Base-by-base conservation (phyloP, 2,329 filamentous ascomycete genomes). In the Trichoderma sp. region DNA sequence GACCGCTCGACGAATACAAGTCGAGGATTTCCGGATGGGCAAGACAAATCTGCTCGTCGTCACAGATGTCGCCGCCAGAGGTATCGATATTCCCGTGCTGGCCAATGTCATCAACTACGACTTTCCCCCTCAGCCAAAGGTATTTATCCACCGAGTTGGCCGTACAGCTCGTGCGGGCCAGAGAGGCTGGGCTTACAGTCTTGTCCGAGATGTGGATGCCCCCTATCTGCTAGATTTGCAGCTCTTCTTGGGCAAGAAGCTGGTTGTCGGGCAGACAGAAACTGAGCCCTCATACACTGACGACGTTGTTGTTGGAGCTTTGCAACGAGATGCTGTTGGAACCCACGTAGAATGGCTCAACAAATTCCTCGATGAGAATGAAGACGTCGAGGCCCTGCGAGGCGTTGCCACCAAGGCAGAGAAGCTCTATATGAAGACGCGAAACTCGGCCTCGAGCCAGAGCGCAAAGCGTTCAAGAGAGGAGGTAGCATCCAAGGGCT, bases 61-160 rank as follows among this genome's bases (percentile, higher is more conserved):
- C 53, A 99, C 95, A 1, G 95, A 99, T 77, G 93, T 99, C 64
- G 95, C 95, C 15, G 95, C 95, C 25, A 87, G 95, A 84, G 94
- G 95, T 88, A 96, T 99, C 70, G 95, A 99, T 87, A 97, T 99
- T 72, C 95, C 95, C 0, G 87, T 97, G 56, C 85, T 99, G 39
- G 94, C 93, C 67, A 98, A 99, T 76, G 95, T 99, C 68, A 94
- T 99, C 83, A 98, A 99, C 83, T 99, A 97, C 79, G 94, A 98
- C 76, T 99, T 99, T 71, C 94, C 95, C 3, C 92, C 94, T 2
- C 95, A 98, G 75, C 93, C 95, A 22, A 99, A 99, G 80, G 89
- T 99, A 50, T 99, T 96, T 74, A 91, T 99, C 32, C 95, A 99
- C 79, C 90, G 95, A 76, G 95, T 99, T 56, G 95, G 95, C 74